phyloP scores from a whole-genome alignment of 129 eudicot genomes.

The Rutidosis leptorrhynchoides region DNA sequence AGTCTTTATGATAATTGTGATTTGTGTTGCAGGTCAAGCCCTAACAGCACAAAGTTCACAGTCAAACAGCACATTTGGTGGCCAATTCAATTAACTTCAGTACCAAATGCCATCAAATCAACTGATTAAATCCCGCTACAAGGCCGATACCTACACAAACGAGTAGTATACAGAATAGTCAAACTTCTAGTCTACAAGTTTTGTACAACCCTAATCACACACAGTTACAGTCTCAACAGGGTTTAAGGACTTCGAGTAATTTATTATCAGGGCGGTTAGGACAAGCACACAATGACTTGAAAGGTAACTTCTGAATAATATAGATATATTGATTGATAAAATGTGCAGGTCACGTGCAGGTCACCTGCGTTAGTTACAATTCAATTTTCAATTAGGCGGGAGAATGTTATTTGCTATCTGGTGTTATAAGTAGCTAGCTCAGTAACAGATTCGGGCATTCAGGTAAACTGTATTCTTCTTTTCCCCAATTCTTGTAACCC shows the following conservation, averaged over 20 bases:
- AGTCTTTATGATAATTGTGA: background rate
- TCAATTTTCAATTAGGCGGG: too few relatives aligned
- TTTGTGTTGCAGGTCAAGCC: constrained; percentile 24
- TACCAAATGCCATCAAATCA: constrained; percentile 7
- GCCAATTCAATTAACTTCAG: background rate
- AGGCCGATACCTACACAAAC: constrained; percentile 8
- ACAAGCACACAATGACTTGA: background rate
- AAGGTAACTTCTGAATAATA: constrained; percentile 9
- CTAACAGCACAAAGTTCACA: constrained; percentile 15
- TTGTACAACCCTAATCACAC: too few relatives aligned
- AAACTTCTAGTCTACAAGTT: too few relatives aligned
- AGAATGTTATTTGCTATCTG: too few relatives aligned
- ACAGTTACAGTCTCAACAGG: background rate
- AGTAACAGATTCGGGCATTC: too few relatives aligned
- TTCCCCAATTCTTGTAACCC: too few relatives aligned
- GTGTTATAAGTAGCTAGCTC: too few relatives aligned
- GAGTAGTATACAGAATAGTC: too few relatives aligned
- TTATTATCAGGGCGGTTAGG: background rate
- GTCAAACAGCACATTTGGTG: background rate
- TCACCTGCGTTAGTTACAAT: too few relatives aligned
- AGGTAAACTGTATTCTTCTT: too few relatives aligned
- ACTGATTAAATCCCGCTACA: constrained; percentile 4
- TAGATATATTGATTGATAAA: too few relatives aligned
- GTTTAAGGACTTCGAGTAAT: background rate
- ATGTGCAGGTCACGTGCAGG: too few relatives aligned